Evolutionary conservation across 1,284 basidiomycete genomes (phyloP), one percentile per base, ranked within the genome.

Genomic region (Tilletia horrida): DNA sequence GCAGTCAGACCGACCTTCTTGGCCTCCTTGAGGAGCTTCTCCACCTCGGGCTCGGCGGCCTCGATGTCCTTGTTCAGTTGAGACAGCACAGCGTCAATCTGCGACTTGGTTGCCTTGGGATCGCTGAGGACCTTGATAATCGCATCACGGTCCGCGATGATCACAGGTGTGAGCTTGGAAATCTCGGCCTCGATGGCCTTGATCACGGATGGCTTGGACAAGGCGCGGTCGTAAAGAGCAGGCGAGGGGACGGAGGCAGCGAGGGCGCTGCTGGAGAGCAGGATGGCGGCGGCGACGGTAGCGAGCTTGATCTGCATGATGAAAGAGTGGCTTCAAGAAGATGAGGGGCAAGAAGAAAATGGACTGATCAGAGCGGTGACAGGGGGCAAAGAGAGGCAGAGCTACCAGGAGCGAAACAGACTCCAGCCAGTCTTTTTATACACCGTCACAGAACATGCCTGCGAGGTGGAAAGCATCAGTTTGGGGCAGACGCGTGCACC

Each of bases 221-320:
- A 7, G 8, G 52, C 52, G 25, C 52, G 52, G 6, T 31, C 23
- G 23, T 16, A 57, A 11, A 57, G n/a, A 31, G 52, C 52, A 8
- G 21, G 52, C 23, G 52, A n/a, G 52, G 23, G 8, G 23, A 57
- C 52, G 18, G 52, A 14, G 25, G 52, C 52, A 18, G 52, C 52
- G 52, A 57, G n/a, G 27, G 52, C 52, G 27, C 52, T 29, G 52
- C 23, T 57, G 52, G 52, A 25, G 52, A 57, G 52, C n/a, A 57
- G 52, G 52, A 57, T 8, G 21, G 52, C 52, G 52, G 23, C n/a
- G 21, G 52, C 52, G 25, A 57, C 27, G 45, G 45, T n/a, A 29
- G 27, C 21, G 23, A 27, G 21, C 14, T 29, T n/a, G 52, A 57
- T 25, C 52, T 57, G 52, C 52, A 57, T 57, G n/a, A 23, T 57